Evolutionary conservation across 257 asterid species (phyloP).

Genomic region (Jasminum sambac): DNA sequence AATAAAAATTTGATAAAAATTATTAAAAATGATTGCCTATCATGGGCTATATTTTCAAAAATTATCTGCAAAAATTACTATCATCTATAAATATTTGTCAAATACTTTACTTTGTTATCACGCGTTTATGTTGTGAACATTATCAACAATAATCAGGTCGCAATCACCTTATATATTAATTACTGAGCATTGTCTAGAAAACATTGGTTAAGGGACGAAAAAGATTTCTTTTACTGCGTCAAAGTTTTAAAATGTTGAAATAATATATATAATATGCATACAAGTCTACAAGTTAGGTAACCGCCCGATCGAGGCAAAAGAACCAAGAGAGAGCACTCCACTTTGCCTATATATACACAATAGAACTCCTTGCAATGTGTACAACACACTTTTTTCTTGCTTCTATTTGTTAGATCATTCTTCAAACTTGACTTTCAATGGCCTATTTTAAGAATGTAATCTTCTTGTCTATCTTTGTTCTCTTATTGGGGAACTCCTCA

Average conservation of each 20-base stretch:
- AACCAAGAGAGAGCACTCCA: constrained; percentile 24
- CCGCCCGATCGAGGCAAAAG: constrained; percentile 48
- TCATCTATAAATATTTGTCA: too few species aligned
- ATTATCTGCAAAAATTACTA: too few species aligned
- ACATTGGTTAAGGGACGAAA: neutral
- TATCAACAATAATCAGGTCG: neutral
- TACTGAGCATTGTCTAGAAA: neutral
- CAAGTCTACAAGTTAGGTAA: constrained; percentile 62
- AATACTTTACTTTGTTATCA: too few species aligned
- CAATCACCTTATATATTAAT: neutral
- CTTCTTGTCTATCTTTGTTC: constrained; percentile 38
- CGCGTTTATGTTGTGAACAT: neutral
- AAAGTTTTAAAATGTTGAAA: constrained; percentile 36
- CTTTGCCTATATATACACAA: constrained; percentile 42
- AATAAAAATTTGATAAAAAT: too few species aligned
- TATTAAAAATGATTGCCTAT: too few species aligned
- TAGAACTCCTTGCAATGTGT: constrained; percentile 9
- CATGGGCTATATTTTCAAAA: too few species aligned
- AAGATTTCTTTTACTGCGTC: constrained; percentile 27
- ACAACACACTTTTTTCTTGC: constrained; percentile 19
- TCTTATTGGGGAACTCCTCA: constrained; percentile 45
- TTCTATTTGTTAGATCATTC: neutral
- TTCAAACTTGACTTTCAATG: constrained; percentile 29
- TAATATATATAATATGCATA: constrained; percentile 50
- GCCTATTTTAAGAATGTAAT: constrained; percentile 37